These are phyloP conservation scores for Starmerella tilneyi DNA, from an alignment of 805 yeast genomes.

Conservation along the genomic window DNA sequence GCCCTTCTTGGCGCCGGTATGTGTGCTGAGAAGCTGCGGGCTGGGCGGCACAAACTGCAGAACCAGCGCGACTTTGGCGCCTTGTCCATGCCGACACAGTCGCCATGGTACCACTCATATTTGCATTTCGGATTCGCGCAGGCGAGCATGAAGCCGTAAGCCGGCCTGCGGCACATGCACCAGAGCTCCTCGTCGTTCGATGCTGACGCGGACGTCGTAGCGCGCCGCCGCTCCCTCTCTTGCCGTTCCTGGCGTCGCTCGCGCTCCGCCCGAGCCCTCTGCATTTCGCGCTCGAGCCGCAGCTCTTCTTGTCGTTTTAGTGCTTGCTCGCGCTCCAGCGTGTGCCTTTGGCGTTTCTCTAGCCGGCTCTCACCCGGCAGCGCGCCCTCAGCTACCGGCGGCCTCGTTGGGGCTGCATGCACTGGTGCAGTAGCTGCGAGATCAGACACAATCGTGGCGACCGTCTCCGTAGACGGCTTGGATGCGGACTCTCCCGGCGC, in stretches of 20 bases:
- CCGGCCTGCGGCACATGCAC: constrained; percentile 40
- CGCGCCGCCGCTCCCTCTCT: constrained; percentile 2
- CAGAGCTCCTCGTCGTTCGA: constrained; percentile 27
- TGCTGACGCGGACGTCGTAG: neutral
- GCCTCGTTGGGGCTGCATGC: neutral
- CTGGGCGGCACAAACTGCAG: constrained; percentile 48
- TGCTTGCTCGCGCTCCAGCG: neutral
- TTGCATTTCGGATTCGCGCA: constrained; percentile 73
- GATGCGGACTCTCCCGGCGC: no score
- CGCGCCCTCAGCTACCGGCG: neutral
- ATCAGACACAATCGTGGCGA: no score
- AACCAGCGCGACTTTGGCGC: constrained; percentile 77
- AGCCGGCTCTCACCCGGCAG: neutral
- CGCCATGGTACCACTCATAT: constrained; percentile 88
- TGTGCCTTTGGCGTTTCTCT: neutral
- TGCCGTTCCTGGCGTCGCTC: neutral
- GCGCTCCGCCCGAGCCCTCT: neutral
- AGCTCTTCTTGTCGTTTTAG: neutral
- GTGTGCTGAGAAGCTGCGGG: neutral
- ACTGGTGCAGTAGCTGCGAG: no score
- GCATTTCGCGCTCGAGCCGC: neutral
- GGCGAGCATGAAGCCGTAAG: constrained; percentile 75
- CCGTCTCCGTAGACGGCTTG: no score
- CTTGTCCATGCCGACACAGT: constrained; percentile 70
- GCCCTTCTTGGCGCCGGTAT: neutral